These are phyloP conservation scores for Hypoxylon lienhwacheense DNA, from an alignment of 495 filamentous ascomycete species.

Conservation along the genomic window DNA sequence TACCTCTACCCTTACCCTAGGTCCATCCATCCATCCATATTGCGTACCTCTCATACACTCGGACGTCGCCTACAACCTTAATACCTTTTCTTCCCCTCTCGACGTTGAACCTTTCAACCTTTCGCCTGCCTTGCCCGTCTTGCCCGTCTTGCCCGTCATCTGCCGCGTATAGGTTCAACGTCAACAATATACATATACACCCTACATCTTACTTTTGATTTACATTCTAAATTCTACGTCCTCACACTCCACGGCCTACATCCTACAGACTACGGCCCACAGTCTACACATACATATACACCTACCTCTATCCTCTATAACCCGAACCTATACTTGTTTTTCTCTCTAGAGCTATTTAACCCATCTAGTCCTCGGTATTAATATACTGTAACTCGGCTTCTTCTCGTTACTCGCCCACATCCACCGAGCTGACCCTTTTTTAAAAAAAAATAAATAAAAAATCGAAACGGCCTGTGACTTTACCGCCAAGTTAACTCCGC, in stretches of 20 bases:
- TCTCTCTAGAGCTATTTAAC: too few relatives aligned
- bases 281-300: too few relatives aligned
- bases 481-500: slow-evolving; percentile 16
- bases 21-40: slow-evolving; percentile 1
- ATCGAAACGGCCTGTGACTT: slow-evolving; percentile 16
- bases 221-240: neutral
- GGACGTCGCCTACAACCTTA: slow-evolving; percentile 26
- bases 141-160: slow-evolving; percentile 5
- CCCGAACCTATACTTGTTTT: too few relatives aligned
- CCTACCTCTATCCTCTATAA: too few relatives aligned
- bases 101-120: slow-evolving; percentile 7
- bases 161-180: neutral
- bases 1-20: too few relatives aligned
- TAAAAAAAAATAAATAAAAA: too few relatives aligned
- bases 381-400: neutral
- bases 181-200: too few relatives aligned
- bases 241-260: too few relatives aligned
- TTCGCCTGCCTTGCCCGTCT: slow-evolving; percentile 23
- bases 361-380: too few relatives aligned
- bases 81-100: slow-evolving; percentile 1
- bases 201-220: neutral
- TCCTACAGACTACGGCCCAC: slow-evolving; percentile 9
- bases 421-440: slow-evolving; percentile 6
- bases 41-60: slow-evolving; percentile 1
- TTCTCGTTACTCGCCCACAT: neutral